phyloP scores from a whole-genome alignment of 768 basidiomycete genomes.

The Tubosaeta sp. region DNA sequence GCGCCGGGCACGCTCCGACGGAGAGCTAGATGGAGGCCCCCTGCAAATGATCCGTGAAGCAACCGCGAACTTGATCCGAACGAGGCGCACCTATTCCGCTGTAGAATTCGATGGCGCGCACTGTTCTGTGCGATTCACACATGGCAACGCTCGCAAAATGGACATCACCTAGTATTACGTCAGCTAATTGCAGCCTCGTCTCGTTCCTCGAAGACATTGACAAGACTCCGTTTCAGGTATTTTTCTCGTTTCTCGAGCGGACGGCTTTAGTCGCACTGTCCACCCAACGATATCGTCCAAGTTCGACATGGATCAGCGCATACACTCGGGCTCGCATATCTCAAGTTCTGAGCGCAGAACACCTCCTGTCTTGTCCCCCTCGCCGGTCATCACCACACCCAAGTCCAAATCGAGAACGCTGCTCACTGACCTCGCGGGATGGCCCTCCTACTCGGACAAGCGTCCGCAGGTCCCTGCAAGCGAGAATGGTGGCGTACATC shows the following conservation, averaged over 20 bases:
- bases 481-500: slow-evolving; percentile 4
- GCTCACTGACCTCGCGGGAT: slow-evolving; percentile 12
- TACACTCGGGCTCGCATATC: slow-evolving; percentile 2
- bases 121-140: slow-evolving; percentile 4
- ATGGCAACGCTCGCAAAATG: slow-evolving; percentile 1
- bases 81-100: slow-evolving; percentile 61
- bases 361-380: slow-evolving; percentile 1
- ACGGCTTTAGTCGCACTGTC: background rate
- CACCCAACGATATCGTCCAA: background rate
- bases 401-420: slow-evolving; percentile 7
- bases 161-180: slow-evolving; percentile 12
- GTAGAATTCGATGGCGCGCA: slow-evolving; percentile 60
- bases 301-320: slow-evolving; percentile 6
- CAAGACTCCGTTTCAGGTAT: background rate
- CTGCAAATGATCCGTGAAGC: slow-evolving; percentile 33
- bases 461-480: slow-evolving; percentile 12
- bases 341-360: slow-evolving; percentile 2
- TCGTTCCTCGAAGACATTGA: slow-evolving; percentile 7
- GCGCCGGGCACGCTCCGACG: slow-evolving; percentile 45
- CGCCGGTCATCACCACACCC: slow-evolving; percentile 10
- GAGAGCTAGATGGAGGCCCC: slow-evolving; percentile 70
- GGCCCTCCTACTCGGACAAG: slow-evolving; percentile 15
- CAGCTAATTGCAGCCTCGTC: slow-evolving; percentile 18
- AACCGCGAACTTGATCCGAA: background rate
- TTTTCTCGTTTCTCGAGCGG: slow-evolving; percentile 1